Base-by-base conservation (phyloP, 345 rosid genomes). In the Anacardium occidentale region DNA sequence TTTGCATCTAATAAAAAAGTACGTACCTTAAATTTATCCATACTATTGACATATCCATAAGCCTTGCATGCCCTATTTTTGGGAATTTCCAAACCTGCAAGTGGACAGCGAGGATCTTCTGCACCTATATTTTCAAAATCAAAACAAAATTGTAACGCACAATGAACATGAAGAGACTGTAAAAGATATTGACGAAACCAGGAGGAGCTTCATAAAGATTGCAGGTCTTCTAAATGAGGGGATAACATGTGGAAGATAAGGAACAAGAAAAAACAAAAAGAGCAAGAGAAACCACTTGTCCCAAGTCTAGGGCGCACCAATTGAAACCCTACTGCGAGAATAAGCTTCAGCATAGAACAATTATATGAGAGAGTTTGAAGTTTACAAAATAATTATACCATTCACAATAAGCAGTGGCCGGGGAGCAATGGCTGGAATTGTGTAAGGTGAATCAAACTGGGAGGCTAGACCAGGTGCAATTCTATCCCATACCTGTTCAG, bases 391-490 rank as follows among this genome's bases (percentile, higher is more conserved):
- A 24, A 44, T 21, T 59, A 50, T 84, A 94, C 98, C 98, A 40
- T 85, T 90, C 42, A 90, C 52, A 68, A 94, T 85, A 76, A 87
- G 78, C 72, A 92, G 82, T 22, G 97, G 91, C 1, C 95, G 88
- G 26, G 91, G 91, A 54, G 92, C 85, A 71, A 88, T 88, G 67
- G 85, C 82, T 40, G 91, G 90, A 69, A 91, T 57, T 7, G 97
- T 88, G 79, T 84, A 74, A 32, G 91, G 94, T 0, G 97, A 75
- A 78, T 95, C 96, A 69, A 95, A 88, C 34, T 74, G 65, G 55
- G 91, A 88, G 21, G 94, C 89, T 76, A 92, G 74, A 71, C 94
- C 94, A 64, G 98, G 98, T 76, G 98, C 97, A 71, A 92, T 92
- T 76, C 91, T 87, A 78, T 88, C 76, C 99, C 98, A 95, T 9